Evolutionary conservation across 1,284 basidiomycete genomes (phyloP), one percentile per base, ranked within the genome.

Genomic region (Exobasidium rhododendri): DNA sequence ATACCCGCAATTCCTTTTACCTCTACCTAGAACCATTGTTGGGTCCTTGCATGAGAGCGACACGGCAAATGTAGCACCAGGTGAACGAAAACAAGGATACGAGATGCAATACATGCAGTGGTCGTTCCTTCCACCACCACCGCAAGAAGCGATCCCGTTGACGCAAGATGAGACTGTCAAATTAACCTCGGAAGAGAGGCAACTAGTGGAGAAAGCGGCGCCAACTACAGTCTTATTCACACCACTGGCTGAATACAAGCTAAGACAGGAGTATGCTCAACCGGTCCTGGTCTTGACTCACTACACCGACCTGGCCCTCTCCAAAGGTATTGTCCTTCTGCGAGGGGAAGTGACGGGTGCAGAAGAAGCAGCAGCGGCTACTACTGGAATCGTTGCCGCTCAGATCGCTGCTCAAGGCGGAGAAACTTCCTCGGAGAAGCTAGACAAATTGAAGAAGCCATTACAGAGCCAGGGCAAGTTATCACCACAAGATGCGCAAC

Each of bases 201-300:
- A 31, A 52, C 11, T 44, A 29, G 56, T 55, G 2, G 45, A 29
- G 32, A 24, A 56, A 24, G 56, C 56, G 30, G 31, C 55, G 11
- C 67, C 69, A 0, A 65, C 67, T 10, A 76, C 92, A 0, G 84
- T 94, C 45, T 85, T 98, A 56, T 96, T 96, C 82, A 94, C 94
- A 0, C 90, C 94, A 3, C 84, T 97, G 55, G 89, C 91, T 70
- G 94, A 97, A 82, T 98, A 92, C 85, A 96, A 97, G 81, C 83
- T 87, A 61, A 87, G 90, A 31, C 85, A 86, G 65, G 85, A 89
- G 50, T 97, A 89, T 81, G 91, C 94, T 2, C 93, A 92, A 40
- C 94, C 94, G 0, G 89, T 91, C 74, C 84, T 99, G 28, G 89
- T 91, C 35, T 78, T 97, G 52, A 96, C 94, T 4, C 87, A 92